A percentile compares a stretch with the other conserved stretches of the same genome.
Evolutionary conservation across 2,329 filamentous ascomycete species (phyloP).

Genomic region (Rhynchosporium secalis): DNA sequence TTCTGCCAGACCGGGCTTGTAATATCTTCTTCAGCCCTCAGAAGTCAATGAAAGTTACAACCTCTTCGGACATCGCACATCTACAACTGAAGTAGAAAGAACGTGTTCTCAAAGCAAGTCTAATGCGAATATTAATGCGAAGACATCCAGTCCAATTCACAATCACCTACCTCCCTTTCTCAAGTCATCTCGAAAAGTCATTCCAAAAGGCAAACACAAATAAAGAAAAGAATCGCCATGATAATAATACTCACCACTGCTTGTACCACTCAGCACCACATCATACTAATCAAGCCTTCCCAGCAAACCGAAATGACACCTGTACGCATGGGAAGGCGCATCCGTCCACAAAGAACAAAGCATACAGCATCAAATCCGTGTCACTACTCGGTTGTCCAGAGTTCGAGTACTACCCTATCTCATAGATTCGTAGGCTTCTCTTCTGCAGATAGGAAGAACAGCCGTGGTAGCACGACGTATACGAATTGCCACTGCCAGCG

Average conservation of each 20-base stretch:
- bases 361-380: not conserved
- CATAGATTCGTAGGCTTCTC: not conserved
- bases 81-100: too few species aligned
- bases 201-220: too few species aligned
- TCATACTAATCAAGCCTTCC: not conserved
- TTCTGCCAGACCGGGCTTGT: too few species aligned
- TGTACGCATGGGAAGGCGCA: not conserved
- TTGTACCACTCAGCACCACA: not conserved
- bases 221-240: not conserved
- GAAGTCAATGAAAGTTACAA: too few species aligned
- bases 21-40: too few species aligned
- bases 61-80: too few species aligned
- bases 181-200: too few species aligned
- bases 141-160: too few species aligned
- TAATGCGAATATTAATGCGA: too few species aligned
- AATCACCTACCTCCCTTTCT: too few species aligned
- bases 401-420: not conserved
- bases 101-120: too few species aligned
- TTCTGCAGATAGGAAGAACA: not conserved
- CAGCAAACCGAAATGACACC: conserved; percentile 8
- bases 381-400: not conserved
- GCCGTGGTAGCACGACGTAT: conserved; percentile 3
- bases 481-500: conserved; percentile 4
- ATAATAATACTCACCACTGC: not conserved
- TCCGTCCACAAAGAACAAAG: not conserved